phyloP scores from a whole-genome alignment of 2,329 filamentous ascomycete species.

The Epichloe elymi region DNA sequence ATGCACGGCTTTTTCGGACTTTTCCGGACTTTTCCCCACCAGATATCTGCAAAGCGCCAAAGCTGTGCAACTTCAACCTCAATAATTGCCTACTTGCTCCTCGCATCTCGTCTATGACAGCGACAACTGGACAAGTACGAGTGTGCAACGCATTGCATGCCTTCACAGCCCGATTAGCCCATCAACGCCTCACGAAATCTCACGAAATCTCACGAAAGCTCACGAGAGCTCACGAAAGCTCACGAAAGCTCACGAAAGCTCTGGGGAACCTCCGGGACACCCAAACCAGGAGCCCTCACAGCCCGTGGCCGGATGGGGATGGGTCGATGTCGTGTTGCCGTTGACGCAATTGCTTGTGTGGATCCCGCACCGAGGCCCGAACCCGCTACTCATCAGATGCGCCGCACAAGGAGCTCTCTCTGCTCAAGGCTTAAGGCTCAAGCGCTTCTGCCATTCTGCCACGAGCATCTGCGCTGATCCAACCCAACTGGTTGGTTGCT shows the following conservation, averaged over 20 bases:
- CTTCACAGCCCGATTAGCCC: not conserved
- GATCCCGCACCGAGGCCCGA: not conserved
- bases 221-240: too few species aligned
- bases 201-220: too few species aligned
- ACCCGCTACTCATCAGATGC: not conserved
- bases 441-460: too few species aligned
- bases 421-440: not conserved
- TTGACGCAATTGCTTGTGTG: not conserved
- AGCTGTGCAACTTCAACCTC: too few species aligned
- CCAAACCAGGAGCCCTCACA: not conserved
- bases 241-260: too few species aligned
- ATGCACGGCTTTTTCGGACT: too few species aligned
- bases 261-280: not conserved
- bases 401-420: not conserved
- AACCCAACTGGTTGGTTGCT: not conserved
- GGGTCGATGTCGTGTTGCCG: constrained; percentile 1
- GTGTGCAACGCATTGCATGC: not conserved
- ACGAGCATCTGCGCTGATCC: not conserved
- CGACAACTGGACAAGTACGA: too few species aligned
- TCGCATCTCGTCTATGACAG: too few species aligned
- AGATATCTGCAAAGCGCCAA: too few species aligned
- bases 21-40: too few species aligned
- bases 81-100: too few species aligned
- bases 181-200: not conserved
- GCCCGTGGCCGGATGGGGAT: constrained; percentile 2